Evolutionary conservation across 2,329 filamentous ascomycete species (phyloP).

Genomic region (Arthroderma uncinatum): DNA sequence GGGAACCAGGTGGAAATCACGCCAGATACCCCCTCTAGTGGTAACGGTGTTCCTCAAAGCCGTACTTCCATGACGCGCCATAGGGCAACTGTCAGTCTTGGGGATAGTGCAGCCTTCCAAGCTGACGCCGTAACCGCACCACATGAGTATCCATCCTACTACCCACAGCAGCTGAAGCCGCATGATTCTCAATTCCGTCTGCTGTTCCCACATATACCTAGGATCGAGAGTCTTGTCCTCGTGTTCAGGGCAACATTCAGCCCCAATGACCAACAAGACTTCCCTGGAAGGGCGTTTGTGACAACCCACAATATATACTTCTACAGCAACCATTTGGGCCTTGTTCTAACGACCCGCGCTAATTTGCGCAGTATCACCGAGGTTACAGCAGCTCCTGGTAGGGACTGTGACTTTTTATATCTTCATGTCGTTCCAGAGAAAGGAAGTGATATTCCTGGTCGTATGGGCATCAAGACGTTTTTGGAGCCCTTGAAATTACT

Average conservation of each 20-base stretch:
- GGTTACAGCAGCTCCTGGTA: conserved; percentile 78
- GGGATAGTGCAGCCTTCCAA: conserved; percentile 28
- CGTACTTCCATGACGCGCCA: conserved; percentile 31
- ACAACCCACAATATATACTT: conserved; percentile 86
- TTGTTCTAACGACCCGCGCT: conserved; percentile 73
- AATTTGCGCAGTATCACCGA: conserved; percentile 68
- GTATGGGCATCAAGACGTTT: conserved; percentile 85
- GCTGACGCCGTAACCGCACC: conserved; percentile 23
- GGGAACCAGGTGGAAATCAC: conserved; percentile 9
- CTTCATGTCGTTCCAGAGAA: conserved; percentile 61
- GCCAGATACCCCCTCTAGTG: not conserved
- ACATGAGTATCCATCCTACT: conserved; percentile 57
- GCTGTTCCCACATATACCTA: conserved; percentile 69
- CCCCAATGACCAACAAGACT: conserved; percentile 61
- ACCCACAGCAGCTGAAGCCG: conserved; percentile 68
- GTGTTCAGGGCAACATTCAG: conserved; percentile 92
- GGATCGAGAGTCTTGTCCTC: conserved; percentile 71
- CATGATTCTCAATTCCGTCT: conserved; percentile 92
- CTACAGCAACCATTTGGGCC: conserved; percentile 86
- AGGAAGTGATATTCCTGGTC: conserved; percentile 52
- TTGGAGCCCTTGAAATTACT: conserved; percentile 75
- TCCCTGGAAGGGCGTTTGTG: conserved; percentile 77
- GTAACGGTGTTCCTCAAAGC: conserved; percentile 17
- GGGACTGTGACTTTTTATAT: conserved; percentile 87
- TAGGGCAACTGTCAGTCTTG: conserved; percentile 47